These are phyloP conservation scores for Pichia sp. DNA, from an alignment of 1,139 yeast species.

Conservation along the genomic window DNA sequence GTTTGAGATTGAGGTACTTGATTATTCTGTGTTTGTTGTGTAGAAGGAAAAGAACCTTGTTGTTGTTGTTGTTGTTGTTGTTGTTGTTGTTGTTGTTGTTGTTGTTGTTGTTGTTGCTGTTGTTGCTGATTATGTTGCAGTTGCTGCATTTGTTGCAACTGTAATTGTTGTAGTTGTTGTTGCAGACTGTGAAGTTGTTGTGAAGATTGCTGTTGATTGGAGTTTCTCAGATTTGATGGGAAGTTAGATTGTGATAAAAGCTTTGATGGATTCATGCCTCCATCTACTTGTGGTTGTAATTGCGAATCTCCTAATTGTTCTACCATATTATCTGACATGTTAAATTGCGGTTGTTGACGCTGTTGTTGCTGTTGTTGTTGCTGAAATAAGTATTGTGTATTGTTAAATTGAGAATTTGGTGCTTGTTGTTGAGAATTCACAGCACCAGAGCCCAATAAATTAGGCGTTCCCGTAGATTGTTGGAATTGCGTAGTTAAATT, in stretches of 20 bases:
- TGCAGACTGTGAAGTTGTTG: constrained; percentile 17
- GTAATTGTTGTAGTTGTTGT: constrained; percentile 18
- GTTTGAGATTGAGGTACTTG: constrained; percentile 10
- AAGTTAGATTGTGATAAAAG: constrained; percentile 35
- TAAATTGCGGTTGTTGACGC: constrained; percentile 10
- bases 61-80: constrained; percentile 20
- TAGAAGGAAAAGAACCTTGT: too few species aligned
- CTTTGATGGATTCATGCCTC: constrained; percentile 31
- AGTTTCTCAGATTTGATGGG: constrained; percentile 31
- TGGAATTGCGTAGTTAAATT: constrained; percentile 17
- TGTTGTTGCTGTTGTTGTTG: constrained; percentile 14
- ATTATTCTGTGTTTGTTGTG: constrained; percentile 16
- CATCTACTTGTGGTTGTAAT: constrained; percentile 16
- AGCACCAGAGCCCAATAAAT: constrained; percentile 6
- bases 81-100: constrained; percentile 16
- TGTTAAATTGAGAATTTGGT: constrained; percentile 11
- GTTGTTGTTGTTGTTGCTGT: constrained; percentile 22
- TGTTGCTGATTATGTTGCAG: constrained; percentile 28
- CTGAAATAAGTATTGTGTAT: constrained; percentile 15
- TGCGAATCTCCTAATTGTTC: constrained; percentile 9
- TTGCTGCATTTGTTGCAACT: constrained; percentile 23
- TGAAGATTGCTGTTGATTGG: constrained; percentile 20
- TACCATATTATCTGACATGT: constrained; percentile 9
- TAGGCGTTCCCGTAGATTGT: constrained; percentile 10
- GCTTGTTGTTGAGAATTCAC: constrained; percentile 12